Evolutionary conservation across 495 filamentous ascomycete species (phyloP).

Genomic region (Penicillium canariense): DNA sequence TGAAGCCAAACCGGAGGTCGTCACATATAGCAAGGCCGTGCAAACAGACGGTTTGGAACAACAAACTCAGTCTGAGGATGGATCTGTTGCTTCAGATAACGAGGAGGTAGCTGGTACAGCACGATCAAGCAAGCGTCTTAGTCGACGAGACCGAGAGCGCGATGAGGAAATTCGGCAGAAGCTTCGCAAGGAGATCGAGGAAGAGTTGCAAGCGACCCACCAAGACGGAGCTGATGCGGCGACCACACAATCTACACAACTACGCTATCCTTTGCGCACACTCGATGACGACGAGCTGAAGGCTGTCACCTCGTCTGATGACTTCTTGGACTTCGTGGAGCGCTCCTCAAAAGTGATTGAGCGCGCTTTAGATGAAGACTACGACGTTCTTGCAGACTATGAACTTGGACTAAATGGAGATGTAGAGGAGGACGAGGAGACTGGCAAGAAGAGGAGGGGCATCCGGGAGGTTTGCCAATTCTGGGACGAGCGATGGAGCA

Average conservation of each 20-base stretch:
- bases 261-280: conserved; percentile 74
- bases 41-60: conserved; percentile 62
- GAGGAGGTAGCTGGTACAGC: conserved; percentile 54
- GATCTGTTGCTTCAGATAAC: conserved; percentile 64
- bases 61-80: conserved; percentile 42
- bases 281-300: conserved; percentile 83
- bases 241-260: conserved; percentile 39
- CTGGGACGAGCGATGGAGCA: conserved; percentile 93
- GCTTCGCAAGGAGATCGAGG: conserved; percentile 85
- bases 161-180: conserved; percentile 88
- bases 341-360: conserved; percentile 96
- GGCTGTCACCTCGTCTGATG: conserved; percentile 86
- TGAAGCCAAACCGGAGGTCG: conserved; percentile 71
- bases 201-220: conserved; percentile 73
- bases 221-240: conserved; percentile 54
- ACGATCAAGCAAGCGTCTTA: conserved; percentile 60
- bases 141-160: conserved; percentile 70
- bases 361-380: conserved; percentile 87
- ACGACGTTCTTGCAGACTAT: conserved; percentile 95
- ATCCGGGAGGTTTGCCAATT: conserved; percentile 90
- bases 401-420: conserved; percentile 65
- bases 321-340: conserved; percentile 94
- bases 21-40: conserved; percentile 93
- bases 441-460: conserved; percentile 71
- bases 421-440: conserved; percentile 82